Base-by-base conservation (phyloP, 176 grass and related monocot species). In the Carex littledalei region DNA sequence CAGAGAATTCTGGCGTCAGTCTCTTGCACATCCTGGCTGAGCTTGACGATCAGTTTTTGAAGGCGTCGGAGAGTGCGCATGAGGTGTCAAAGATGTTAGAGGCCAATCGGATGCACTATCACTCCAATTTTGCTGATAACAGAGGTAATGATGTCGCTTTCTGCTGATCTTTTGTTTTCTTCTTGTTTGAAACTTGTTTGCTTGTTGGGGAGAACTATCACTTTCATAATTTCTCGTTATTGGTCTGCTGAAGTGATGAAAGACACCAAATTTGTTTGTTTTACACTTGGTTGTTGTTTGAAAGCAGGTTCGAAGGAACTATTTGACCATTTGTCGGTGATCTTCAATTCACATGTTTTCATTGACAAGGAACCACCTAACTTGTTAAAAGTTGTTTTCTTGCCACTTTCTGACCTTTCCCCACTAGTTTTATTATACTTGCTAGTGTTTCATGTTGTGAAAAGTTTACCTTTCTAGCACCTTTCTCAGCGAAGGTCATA, bases 31-130 rank as follows among this genome's bases (percentile, higher is more conserved):
- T 99, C 20, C 88, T 99, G 10, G 77, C 88, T 6, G 90, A 94
- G 43, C 91, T 99, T 24, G 97, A 99, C 17, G 93, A 94, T 0
- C 87, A 89, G 63, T 99, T 96, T 78, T 71, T 99, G n/a, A 94
- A 87, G 75, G 93, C 93, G 0, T 99, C 93, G 0, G 88, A 99
- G 90, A 96, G 97, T 29, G 55, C 93, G 0, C 83, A 87, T 16
- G 97, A 94, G 85, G 97, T 99, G 12, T 99, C 90, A 24, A 96
- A 92, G 78, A 85, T 86, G 73, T 88, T 99, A 26, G 97, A 99
- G 84, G 97, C 97, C 18, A 99, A 93, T 82, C 75, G 97, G 86
- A 94, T 96, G 97, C 97, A 99, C 86, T 99, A 99, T 52, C 97
- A 99, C 88, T 99, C 97, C 80, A 99, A 95, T 88, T 99, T 94